Evolutionary conservation across 805 yeast genomes (phyloP), one percentile per base, ranked within the genome.

Genomic region (Candida tibetensis): DNA sequence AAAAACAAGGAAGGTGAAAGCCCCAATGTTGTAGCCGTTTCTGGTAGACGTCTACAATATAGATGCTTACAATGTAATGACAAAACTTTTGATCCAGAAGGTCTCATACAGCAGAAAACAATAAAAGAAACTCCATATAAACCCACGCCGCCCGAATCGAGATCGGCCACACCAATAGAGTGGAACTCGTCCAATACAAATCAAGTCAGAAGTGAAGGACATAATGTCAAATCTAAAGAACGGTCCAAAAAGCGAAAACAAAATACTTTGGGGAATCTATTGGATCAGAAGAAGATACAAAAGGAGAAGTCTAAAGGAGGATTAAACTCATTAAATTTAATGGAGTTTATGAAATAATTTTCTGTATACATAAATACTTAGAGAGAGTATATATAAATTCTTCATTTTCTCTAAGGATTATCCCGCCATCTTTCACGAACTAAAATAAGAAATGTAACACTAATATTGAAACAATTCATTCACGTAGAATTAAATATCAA

Each of bases 161-260:
- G 9, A 10, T 7, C 25, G 25, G 25, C 25, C 9, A 10, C 9
- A 7, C 25, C 25, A 7, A 10, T 21, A 7, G 25, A 21, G 25
- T 21, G 25, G 25, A 21, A 21, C 25, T 7, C 25, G 9, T 21
- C 25, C 9, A 21, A 10, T 10, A 7, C 25, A 7, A 21, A 21
- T 10, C 25, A 21, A 10, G 25, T 21, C 25, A 7, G 9, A 10
- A 10, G 25, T 10, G 25, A 7, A 7, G 25, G 9, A 10, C 19
- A 35, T 7, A 29, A 23, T 14, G 26, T 30, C 21, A 34, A 34
- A 29, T 26, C 36, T 18, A 36, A 31, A 13, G 32, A 29, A 16
- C 55, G 75, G 32, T 61, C 70, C 13, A 42, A 41, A 23, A 13
- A 76, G 73, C 50, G 76, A 32, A 75, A 72, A 51, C 61, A 61